Base-by-base conservation (phyloP, 768 basidiomycete species). In the Mycena vitilis region DNA sequence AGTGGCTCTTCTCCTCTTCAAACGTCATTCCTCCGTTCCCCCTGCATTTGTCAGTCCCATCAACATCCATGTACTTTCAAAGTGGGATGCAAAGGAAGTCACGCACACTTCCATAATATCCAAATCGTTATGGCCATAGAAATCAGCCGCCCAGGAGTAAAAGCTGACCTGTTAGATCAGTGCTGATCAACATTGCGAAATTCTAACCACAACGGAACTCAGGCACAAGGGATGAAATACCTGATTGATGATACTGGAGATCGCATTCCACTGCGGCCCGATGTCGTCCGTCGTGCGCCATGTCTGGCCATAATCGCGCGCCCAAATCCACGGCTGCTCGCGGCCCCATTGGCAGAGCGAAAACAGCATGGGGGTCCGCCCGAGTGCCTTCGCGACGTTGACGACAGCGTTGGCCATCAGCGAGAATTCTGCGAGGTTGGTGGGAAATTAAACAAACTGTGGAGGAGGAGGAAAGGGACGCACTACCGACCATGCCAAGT, bases 341-440 rank as follows among this genome's bases (percentile, higher is more conserved):
- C 89, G 68, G 56, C 90, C 90, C 90, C 90, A 91, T 72, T 91
- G 83, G 75, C 90, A 91, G 18, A 91, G 74, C 20, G 89, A 90
- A 68, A 88, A 83, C 44, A 89, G 75, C 25, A 91, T 74, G 3
- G 90, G 87, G 0, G 86, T 81, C 58, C 84, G 87, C 1, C 86
- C 85, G 9, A 85, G 82, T 7, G 75, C 72, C 67, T 82, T 75
- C 34, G 87, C 81, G 13, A 89, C 78, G 48, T 83, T 78, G 4
- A 77, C 74, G 65, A 91, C 88, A 36, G 90, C 89, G 42, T 85
- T 77, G 12, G 88, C 80, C 88, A 91, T 91, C 44, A 85, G 84
- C 52, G 84, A 81, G 66, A 84, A 91, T 64, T 88, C 89, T 91
- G 68, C 30, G 30, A 5, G 30, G 40, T 42, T 42, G 16, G 16